Conservation (phyloP, 306 rosid species). For the Pueraria montana region DNA sequence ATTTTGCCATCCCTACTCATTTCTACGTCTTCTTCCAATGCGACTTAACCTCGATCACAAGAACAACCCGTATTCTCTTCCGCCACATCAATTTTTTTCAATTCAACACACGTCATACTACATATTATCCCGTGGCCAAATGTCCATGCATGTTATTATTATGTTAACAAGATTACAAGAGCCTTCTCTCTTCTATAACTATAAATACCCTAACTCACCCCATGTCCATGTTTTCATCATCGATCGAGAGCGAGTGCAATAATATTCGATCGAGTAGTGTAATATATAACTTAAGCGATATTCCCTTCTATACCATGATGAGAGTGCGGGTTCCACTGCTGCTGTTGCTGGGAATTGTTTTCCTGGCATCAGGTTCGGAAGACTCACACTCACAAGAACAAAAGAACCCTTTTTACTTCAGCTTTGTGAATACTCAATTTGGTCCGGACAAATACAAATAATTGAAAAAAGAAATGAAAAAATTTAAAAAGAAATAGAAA, state of each 20-base stretch:
- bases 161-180: no score
- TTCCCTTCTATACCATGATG: background rate
- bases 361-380: background rate
- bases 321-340: background rate
- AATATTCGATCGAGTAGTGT: no score
- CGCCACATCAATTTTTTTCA: background rate
- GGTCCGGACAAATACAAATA: no score
- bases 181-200: background rate
- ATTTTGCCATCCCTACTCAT: no score
- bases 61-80: background rate
- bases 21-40: background rate
- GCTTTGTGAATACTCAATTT: no score
- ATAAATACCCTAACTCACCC: background rate
- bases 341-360: no score
- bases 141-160: background rate
- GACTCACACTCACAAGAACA: background rate
- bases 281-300: no score
- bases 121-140: background rate
- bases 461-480: no score
- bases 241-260: background rate
- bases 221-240: background rate
- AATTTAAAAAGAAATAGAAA: no score
- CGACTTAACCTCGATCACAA: background rate
- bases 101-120: background rate
- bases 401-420: conserved; percentile 47